phyloP scores from a whole-genome alignment of 2,329 filamentous ascomycete genomes.

The Monilinia fructicola region DNA sequence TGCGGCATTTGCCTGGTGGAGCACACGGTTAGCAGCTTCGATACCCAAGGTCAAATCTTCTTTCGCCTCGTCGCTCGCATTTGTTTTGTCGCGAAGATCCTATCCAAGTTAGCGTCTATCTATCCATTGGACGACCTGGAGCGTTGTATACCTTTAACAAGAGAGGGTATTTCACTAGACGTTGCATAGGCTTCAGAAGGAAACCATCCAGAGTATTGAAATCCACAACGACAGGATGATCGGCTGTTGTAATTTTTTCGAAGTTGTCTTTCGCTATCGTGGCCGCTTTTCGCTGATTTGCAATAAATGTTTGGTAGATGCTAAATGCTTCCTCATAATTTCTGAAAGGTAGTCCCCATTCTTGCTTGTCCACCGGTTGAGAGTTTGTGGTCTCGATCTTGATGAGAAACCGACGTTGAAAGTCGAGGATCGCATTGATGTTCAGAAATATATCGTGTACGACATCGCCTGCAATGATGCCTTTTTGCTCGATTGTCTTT shows the following conservation, averaged over 20 bases:
- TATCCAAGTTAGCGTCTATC: conserved; percentile 41
- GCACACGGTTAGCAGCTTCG: conserved; percentile 75
- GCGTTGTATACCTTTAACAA: conserved; percentile 68
- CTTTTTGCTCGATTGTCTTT: conserved; percentile 82
- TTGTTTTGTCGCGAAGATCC: conserved; percentile 84
- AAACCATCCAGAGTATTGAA: conserved; percentile 89
- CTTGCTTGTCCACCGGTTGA: conserved; percentile 70
- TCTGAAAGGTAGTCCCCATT: conserved; percentile 93
- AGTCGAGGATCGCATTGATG: conserved; percentile 90
- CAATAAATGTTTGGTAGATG: conserved; percentile 95
- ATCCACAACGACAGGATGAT: conserved; percentile 78
- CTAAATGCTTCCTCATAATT: conserved; percentile 83
- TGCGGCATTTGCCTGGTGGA: conserved; percentile 84
- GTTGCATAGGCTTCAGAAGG: conserved; percentile 92
- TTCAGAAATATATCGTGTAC: conserved; percentile 97
- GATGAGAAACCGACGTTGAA: conserved; percentile 92
- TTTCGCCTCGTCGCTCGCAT: conserved; percentile 66
- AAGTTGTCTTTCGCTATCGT: conserved; percentile 81
- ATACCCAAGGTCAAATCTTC: conserved; percentile 74
- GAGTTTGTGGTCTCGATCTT: conserved; percentile 94
- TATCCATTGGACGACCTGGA: background rate
- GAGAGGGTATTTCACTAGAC: conserved; percentile 90
- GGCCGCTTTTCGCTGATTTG: conserved; percentile 90
- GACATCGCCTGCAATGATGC: conserved; percentile 82
- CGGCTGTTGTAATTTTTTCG: conserved; percentile 77